Conservation (phyloP, 2,329 filamentous ascomycete species). For the Trichoderma simmonsii region DNA sequence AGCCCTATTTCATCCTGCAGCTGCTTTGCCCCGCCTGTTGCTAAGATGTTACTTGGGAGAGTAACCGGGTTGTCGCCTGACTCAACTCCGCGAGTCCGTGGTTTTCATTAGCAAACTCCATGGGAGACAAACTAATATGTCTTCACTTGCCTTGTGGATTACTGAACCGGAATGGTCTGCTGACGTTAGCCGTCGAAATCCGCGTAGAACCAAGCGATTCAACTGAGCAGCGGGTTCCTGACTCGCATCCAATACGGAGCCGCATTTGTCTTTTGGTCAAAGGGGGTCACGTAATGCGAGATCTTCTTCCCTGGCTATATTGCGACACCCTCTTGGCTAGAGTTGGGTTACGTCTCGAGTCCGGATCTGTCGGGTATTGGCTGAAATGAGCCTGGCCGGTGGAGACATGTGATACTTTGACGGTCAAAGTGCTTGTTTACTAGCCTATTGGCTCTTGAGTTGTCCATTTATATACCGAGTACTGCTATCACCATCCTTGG, state of each 20-base stretch:
- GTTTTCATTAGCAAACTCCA: not conserved
- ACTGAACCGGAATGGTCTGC: not conserved
- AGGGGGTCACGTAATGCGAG: not conserved
- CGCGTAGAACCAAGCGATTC: not conserved
- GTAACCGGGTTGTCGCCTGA: not conserved
- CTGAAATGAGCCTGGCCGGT: not conserved
- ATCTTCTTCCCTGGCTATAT: not conserved
- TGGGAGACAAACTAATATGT: not conserved
- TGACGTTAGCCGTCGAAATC: not conserved
- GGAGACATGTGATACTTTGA: not conserved
- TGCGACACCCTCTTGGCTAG: not conserved
- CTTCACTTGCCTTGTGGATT: not conserved
- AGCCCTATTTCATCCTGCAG: not conserved
- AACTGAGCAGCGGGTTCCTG: not conserved
- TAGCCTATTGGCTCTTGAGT: not conserved
- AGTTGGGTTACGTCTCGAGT: not conserved
- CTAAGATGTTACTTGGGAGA: not conserved
- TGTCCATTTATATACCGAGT: not conserved
- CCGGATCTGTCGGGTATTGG: not conserved
- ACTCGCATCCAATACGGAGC: not conserved
- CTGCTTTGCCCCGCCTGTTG: not conserved
- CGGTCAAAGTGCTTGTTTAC: not conserved
- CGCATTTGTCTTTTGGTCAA: not conserved
- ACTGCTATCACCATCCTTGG: not conserved
- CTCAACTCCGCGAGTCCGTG: not conserved